Base-by-base conservation (phyloP, 148 eudicot species). In the Rhododendron mucronatum region DNA sequence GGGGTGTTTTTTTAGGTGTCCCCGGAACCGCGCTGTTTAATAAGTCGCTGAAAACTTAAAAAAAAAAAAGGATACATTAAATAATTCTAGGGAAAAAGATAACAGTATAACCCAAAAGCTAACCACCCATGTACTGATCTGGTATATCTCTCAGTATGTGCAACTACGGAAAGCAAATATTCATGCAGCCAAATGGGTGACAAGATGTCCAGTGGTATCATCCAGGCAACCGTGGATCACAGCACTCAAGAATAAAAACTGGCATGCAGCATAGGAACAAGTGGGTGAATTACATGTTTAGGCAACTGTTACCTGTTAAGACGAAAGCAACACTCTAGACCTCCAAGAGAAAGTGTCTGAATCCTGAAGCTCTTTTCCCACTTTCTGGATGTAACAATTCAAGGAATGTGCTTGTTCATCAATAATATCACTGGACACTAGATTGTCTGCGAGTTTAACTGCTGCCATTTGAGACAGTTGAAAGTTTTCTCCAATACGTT, bases 391-490 rank as follows among this genome's bases (percentile, higher is more conserved):
- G 86, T 97, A 97, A 82, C 28, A 87, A 50, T 93, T 96, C 93
- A 95, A 86, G 83, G 91, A 81, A 89, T 92, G 92, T 78, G 88
- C 87, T 73, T 88, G 92, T 86, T 97, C 99, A 85, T 97, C 94
- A 53, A 95, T 90, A 84, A 84, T 87, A 41, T 93, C 95, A 37
- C 90, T 90, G 45, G 92, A 67, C 85, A 88, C 83, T 4, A 96
- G 89, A 89, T 95, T 96, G 69, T 93, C 98, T 14, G 98, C 90
- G 85, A 97, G 90, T 87, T 90, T 93, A 71, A 94, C 92, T n/a
- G 99, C 96, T 81, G 99, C 96, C 69, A 88, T 88, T 83, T 97
- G 99, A 87, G 94, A 91, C 69, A 94, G 85, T 86, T 95, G 98
- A 84, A 94, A 93, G 85, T 89, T 90, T 84, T 91, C 98, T 3